Conservation (phyloP, 106 monocot genomes). For the Narthecium ossifragum region DNA sequence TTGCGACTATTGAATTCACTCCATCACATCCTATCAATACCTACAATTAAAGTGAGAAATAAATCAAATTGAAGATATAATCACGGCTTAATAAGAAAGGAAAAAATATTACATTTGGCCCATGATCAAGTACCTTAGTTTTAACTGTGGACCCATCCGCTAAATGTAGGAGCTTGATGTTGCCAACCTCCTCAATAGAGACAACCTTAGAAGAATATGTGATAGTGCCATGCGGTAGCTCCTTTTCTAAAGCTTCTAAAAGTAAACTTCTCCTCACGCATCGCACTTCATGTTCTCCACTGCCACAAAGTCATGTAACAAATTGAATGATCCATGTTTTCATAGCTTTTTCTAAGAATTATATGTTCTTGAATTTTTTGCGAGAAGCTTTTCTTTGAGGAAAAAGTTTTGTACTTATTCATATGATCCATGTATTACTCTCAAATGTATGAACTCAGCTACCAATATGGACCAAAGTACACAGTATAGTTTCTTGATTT, state of each 20-base stretch:
- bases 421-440: too few species aligned
- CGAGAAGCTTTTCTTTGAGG: too few species aligned
- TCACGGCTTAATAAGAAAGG: neutral
- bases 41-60: constrained; percentile 14
- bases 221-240: constrained; percentile 42
- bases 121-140: constrained; percentile 40
- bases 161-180: constrained; percentile 38
- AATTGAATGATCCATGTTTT: neutral
- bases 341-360: too few species aligned
- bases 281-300: constrained; percentile 34
- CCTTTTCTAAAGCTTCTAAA: constrained; percentile 38
- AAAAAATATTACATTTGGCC: neutral
- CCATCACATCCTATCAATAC: constrained; percentile 77
- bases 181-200: constrained; percentile 31
- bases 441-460: too few species aligned
- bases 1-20: constrained; percentile 66
- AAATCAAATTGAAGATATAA: neutral
- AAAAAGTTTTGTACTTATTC: too few species aligned
- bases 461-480: too few species aligned
- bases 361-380: too few species aligned
- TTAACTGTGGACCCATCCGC: constrained; percentile 51
- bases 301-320: constrained; percentile 7
- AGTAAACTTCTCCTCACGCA: constrained; percentile 38
- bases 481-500: too few species aligned
- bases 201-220: constrained; percentile 48